Evolutionary conservation across 2,329 filamentous ascomycete genomes (phyloP), one percentile per base, ranked within the genome.

Genomic region (Sclerotinia sclerotiorum): DNA sequence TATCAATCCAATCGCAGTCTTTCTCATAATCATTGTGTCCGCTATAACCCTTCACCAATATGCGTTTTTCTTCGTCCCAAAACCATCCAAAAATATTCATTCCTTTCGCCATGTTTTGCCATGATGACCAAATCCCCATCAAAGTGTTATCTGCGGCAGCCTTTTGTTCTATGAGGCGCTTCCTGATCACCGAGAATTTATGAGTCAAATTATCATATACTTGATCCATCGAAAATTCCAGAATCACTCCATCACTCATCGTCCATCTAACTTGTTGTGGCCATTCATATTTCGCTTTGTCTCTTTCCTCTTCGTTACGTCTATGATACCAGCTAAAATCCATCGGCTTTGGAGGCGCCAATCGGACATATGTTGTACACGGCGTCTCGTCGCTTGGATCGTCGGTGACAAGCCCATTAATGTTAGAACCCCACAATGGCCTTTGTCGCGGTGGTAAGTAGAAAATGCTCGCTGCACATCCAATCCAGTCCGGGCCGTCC

Each of bases 21-120:
- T 39, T 42, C 46, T 63, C 48, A 19, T 63, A 63, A 0, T 63
- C 60, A 63, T 51, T 11, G 1, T 27, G 1, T 42, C 8, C 60
- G n/a, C 60, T 63, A 13, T 63, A 63, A 1, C 60, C 60, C 24
- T 63, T 49, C 17, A 51, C 15, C 29, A 63, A 27, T 51, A 63
- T 63, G 48, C 60, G 60, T 7, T 51, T 63, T 15, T 63, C 46
- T 39, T 51, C 46, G 32, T 63, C 60, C 60, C 60, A 63, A 27
- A 51, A 63, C 60, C 46, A 63, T 21, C 21, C 46, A 15, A 49
- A 51, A n/a, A n/a, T 42, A 11, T n/a, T 42, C 60, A 63, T 42
- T 27, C 17, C 46, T 8, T 27, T 63, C 13, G 60, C 60, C 29
- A 51, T 51, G 4, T 51, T 51, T 15, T 35, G 32, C 60, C 60